A percentile compares a stretch with the other conserved stretches of the same genome.
These are phyloP conservation scores for Neurospora sp. DNA, from an alignment of 495 filamentous ascomycete species.

Conservation along the genomic window DNA sequence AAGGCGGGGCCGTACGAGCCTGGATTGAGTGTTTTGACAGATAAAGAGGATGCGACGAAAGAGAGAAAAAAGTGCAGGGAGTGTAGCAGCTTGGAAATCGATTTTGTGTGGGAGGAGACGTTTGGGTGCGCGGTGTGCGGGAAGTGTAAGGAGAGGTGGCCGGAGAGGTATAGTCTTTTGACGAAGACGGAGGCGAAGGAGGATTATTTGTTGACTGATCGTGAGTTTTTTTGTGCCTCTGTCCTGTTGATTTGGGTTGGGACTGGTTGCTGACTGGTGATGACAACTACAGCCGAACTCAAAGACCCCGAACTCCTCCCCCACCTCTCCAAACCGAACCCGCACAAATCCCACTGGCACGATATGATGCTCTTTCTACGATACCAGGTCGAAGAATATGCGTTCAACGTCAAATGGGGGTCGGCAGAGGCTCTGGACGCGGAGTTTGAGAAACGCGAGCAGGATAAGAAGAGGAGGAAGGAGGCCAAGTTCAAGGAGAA, in stretches of 20 bases:
- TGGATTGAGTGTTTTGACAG: slow-evolving; percentile 58
- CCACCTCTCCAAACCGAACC: slow-evolving; percentile 81
- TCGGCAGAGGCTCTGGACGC: slow-evolving; percentile 73
- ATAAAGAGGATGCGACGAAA: slow-evolving; percentile 27
- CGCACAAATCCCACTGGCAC: slow-evolving; percentile 91
- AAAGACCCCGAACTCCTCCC: slow-evolving; percentile 78
- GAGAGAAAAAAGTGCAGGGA: slow-evolving; percentile 70
- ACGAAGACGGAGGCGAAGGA: slow-evolving; percentile 95
- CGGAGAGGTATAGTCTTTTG: slow-evolving; percentile 85
- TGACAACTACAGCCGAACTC: slow-evolving; percentile 54
- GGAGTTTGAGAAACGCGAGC: slow-evolving; percentile 74
- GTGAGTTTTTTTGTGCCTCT: slow-evolving; percentile 33
- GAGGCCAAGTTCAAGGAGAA: slow-evolving; percentile 88
- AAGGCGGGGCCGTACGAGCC: slow-evolving; percentile 83
- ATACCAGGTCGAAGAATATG: slow-evolving; percentile 89
- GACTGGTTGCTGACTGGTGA: not conserved
- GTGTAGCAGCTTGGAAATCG: slow-evolving; percentile 75
- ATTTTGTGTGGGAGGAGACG: slow-evolving; percentile 86
- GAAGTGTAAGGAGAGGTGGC: slow-evolving; percentile 73
- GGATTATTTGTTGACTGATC: slow-evolving; percentile 92
- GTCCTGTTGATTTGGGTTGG: too few species aligned
- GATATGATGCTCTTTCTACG: slow-evolving; percentile 97
- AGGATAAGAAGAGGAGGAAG: slow-evolving; percentile 76
- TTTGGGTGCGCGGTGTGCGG: slow-evolving; percentile 63
- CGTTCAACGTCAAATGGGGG: slow-evolving; percentile 76